Conservation (phyloP, 305 asterid genomes). For the Fraxinus sp. region DNA sequence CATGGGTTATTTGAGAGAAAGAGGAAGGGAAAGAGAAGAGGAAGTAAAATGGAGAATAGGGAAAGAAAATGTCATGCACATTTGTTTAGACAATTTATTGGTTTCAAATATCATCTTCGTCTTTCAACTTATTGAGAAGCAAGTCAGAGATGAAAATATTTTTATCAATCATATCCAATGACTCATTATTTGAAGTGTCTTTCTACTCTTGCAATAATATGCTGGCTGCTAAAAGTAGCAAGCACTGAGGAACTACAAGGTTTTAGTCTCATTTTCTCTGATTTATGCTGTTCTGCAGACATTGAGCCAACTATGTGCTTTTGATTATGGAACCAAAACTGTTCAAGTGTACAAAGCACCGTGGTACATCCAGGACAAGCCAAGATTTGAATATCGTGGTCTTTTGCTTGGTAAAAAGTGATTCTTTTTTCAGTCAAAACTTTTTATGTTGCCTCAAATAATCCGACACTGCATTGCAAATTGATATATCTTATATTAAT, state of each 20-base stretch:
- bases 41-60: not conserved
- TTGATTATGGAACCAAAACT: conserved; percentile 70
- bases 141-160: not conserved
- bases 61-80: conserved; percentile 1
- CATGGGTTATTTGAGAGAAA: not conserved
- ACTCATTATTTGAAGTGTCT: conserved; percentile 5
- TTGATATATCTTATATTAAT: conserved; percentile 20
- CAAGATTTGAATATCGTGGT: conserved; percentile 81
- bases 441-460: conserved; percentile 1
- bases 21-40: not conserved
- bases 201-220: not conserved
- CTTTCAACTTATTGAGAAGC: not conserved
- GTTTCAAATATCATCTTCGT: not conserved
- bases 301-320: conserved; percentile 74
- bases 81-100: not conserved
- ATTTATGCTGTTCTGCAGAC: conserved; percentile 52
- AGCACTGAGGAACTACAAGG: not conserved
- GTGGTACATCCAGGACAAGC: conserved; percentile 87
- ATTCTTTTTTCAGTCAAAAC: conserved; percentile 20
- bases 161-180: not conserved
- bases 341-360: conserved; percentile 70
- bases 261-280: conserved; percentile 24
- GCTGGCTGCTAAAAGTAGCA: conserved; percentile 15
- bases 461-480: conserved; percentile 12
- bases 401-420: conserved; percentile 66